Percentiles rank a stretch among this genome's conserved stretches.
phyloP scores from a whole-genome alignment of 768 basidiomycete genomes.

The Sporobolomyces roseus region DNA sequence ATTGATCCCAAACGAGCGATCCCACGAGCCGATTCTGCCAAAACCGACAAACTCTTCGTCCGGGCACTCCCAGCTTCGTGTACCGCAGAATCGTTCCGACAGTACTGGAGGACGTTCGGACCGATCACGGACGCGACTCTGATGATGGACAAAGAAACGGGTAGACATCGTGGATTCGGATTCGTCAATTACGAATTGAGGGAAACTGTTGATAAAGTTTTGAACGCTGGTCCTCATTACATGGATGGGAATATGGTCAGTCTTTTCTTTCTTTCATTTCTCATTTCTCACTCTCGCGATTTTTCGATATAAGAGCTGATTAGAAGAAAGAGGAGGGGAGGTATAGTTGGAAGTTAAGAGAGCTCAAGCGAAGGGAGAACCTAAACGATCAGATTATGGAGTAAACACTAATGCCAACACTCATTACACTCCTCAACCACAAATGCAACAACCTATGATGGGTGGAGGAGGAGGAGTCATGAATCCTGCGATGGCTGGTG shows the following conservation, averaged over 20 bases:
- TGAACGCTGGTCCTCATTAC: constrained; percentile 80
- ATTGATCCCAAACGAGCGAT: constrained; percentile 99
- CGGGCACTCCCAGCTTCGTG: constrained; percentile 88
- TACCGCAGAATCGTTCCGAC: constrained; percentile 87
- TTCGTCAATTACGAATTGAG: constrained; percentile 90
- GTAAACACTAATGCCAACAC: constrained; percentile 28
- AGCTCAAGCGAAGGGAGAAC: constrained; percentile 55
- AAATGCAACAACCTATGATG: constrained; percentile 15
- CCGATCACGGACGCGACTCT: constrained; percentile 96
- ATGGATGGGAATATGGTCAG: constrained; percentile 92
- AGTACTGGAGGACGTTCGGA: constrained; percentile 89
- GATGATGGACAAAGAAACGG: constrained; percentile 95
- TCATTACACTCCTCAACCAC: constrained; percentile 40
- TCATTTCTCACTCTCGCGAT: neutral
- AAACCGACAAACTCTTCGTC: constrained; percentile 79
- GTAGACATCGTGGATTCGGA: constrained; percentile 92
- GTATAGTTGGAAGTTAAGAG: constrained; percentile 91
- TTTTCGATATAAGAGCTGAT: neutral
- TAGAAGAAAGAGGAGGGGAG: neutral
- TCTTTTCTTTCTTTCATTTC: constrained; percentile 7
- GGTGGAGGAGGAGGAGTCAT: constrained; percentile 32
- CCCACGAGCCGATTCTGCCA: constrained; percentile 86
- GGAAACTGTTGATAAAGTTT: constrained; percentile 80
- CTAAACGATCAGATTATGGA: constrained; percentile 50
- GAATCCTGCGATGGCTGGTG: constrained; percentile 12